Evolutionary conservation across 495 filamentous ascomycete species (phyloP).

Genomic region (Parmelia sp.): DNA sequence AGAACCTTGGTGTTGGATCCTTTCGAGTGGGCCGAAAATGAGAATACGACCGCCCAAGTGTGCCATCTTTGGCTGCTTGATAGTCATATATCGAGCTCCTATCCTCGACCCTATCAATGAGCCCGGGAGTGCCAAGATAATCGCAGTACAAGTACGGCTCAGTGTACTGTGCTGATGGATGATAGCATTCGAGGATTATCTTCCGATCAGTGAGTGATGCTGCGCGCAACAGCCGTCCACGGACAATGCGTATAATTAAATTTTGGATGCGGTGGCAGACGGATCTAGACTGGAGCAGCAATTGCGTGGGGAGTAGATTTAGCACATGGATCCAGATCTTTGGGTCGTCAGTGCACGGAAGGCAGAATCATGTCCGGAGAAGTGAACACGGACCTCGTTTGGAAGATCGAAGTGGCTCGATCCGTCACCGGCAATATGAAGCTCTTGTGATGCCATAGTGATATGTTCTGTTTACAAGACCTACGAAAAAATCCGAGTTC

Average conservation of each 20-base stretch:
- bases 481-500: not conserved
- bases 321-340: constrained; percentile 67
- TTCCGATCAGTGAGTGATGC: constrained; percentile 52
- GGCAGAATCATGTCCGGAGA: not conserved
- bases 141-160: constrained; percentile 64
- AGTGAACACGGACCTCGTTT: constrained; percentile 22
- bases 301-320: constrained; percentile 48
- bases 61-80: constrained; percentile 21
- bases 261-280: constrained; percentile 63
- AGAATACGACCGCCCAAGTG: constrained; percentile 45
- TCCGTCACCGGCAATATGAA: not conserved
- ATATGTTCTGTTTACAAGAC: not conserved
- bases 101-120: constrained; percentile 37
- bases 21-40: constrained; percentile 54
- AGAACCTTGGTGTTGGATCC: constrained; percentile 39
- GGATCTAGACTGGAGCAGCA: constrained; percentile 53
- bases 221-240: constrained; percentile 54
- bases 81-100: constrained; percentile 38
- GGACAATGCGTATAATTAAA: constrained; percentile 60
- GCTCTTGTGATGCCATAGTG: constrained; percentile 7
- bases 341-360: constrained; percentile 11
- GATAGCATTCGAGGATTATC: constrained; percentile 71
- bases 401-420: constrained; percentile 22
- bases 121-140: constrained; percentile 54
- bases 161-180: constrained; percentile 60